Evolutionary conservation across 1,284 basidiomycete species (phyloP).

Genomic region (Puccinia brachypodii): DNA sequence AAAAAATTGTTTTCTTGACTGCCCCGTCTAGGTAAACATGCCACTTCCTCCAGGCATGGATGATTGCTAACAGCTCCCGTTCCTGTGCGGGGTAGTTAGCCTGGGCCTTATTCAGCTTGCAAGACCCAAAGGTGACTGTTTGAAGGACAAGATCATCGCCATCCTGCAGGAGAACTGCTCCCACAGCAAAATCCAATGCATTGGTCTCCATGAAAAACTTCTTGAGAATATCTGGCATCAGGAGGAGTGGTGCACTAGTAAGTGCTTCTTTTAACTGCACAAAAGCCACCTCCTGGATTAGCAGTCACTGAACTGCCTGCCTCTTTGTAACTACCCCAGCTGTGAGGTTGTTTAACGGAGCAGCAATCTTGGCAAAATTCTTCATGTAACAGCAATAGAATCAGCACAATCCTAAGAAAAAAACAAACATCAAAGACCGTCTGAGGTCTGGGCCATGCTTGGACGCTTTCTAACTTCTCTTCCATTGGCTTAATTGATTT

Average conservation of each 20-base stretch:
- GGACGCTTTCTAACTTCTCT: neutral
- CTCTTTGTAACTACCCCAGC: neutral
- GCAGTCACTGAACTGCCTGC: neutral
- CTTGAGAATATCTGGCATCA: neutral
- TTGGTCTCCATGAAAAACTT: neutral
- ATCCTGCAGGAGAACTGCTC: constrained; percentile 36
- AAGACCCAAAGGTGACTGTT: constrained; percentile 44
- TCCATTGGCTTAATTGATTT: too few relatives aligned
- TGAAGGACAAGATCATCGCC: neutral
- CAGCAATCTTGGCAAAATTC: neutral
- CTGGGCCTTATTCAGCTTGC: constrained; percentile 46
- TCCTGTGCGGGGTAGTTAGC: constrained; percentile 48
- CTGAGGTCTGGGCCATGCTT: neutral
- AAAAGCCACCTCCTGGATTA: neutral
- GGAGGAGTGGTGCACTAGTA: neutral
- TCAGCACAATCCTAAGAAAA: neutral
- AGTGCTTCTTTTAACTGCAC: neutral
- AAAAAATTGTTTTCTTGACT: constrained; percentile 54
- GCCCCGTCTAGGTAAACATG: constrained; percentile 51
- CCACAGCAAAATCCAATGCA: constrained; percentile 23
- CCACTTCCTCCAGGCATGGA: constrained; percentile 49
- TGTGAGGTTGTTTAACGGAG: neutral
- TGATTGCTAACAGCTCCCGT: constrained; percentile 48
- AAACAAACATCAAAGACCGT: neutral
- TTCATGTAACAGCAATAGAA: neutral